Conservation (phyloP, 495 filamentous ascomycete species). For the Venustampulla echinocandica region DNA sequence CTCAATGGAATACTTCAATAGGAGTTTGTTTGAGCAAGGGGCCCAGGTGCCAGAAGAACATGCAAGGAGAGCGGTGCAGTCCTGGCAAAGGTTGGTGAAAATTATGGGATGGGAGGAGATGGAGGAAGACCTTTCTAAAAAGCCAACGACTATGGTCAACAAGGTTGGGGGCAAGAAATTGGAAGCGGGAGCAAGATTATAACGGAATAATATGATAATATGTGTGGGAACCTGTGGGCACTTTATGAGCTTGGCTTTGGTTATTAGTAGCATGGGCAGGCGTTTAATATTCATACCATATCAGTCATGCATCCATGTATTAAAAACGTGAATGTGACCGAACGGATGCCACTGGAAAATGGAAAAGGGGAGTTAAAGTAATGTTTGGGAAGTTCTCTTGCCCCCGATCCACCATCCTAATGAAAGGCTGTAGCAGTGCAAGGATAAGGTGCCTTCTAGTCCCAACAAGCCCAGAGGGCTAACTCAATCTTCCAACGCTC, state of each 20-base stretch:
- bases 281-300: no score
- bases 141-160: background rate
- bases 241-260: no score
- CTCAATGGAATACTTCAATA: slow-evolving; percentile 70
- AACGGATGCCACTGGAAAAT: no score
- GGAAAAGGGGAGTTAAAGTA: no score
- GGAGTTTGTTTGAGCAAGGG: slow-evolving; percentile 47
- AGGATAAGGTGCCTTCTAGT: slow-evolving; percentile 26
- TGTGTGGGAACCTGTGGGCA: no score
- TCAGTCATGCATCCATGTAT: no score
- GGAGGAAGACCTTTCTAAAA: slow-evolving; percentile 1
- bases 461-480: slow-evolving; percentile 18
- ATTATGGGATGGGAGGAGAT: slow-evolving; percentile 35
- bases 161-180: background rate
- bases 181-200: no score
- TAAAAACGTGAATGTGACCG: no score
- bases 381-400: slow-evolving; percentile 27
- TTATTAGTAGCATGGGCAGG: no score
- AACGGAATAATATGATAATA: no score
- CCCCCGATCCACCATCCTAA: slow-evolving; percentile 26
- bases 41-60: slow-evolving; percentile 49
- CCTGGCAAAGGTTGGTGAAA: slow-evolving; percentile 52
- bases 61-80: slow-evolving; percentile 51
- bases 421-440: slow-evolving; percentile 21
- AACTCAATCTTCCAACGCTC: slow-evolving; percentile 53